Base-by-base conservation (phyloP, 176 grass and related monocot species). In the Panicum miliaceum region DNA sequence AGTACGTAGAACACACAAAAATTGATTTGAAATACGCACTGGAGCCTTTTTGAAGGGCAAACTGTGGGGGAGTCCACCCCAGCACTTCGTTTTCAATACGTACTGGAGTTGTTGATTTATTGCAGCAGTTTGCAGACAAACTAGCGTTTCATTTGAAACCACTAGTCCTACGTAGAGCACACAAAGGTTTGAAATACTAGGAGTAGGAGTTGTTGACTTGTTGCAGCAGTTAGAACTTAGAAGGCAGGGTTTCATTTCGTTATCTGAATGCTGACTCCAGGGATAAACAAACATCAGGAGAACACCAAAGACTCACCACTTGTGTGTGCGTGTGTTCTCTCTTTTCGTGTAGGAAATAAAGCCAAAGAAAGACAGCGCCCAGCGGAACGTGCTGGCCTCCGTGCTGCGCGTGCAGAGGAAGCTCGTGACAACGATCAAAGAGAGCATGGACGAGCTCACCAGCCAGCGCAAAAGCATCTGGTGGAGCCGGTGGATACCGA, bases 401-500 rank as follows among this genome's bases (percentile, higher is more conserved):
- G 13, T 92, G 79, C 87, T 99, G 86, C 89, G 91, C 18, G 73
- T 92, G 13, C 93, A 96, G 47, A 96, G 90, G 78, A 94, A 99
- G 78, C 81, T 99, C 4, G 8, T 94, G 61, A 90, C n/a, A 81
- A 96, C 91, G 16, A 63, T 99, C 69, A 94, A 82, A 27, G 96
- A 99, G 75, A 99, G 89, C 91, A 92, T 99, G 91, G 88, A 89
- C 62, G 88, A 96, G 51, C 81, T 99, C 29, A 67, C 62, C 68
- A 81, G 58, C 73, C 77, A 90, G 86, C 74, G 91, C 34, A 99
- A 99, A 87, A 99, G 91, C 88, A 67, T 99, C 36, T 99, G 96
- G 93, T 99, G 96, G 96, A 96, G 96, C 89, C 83, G 91, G 54
- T 99, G 96, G 96, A 99, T 99, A 80, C 96, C 96, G 2, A 90